A percentile compares a stretch with the other conserved stretches of the same genome.
These are phyloP conservation scores for Furcasterigmium sp. DNA, from an alignment of 2,329 filamentous ascomycete species.

Conservation along the genomic window DNA sequence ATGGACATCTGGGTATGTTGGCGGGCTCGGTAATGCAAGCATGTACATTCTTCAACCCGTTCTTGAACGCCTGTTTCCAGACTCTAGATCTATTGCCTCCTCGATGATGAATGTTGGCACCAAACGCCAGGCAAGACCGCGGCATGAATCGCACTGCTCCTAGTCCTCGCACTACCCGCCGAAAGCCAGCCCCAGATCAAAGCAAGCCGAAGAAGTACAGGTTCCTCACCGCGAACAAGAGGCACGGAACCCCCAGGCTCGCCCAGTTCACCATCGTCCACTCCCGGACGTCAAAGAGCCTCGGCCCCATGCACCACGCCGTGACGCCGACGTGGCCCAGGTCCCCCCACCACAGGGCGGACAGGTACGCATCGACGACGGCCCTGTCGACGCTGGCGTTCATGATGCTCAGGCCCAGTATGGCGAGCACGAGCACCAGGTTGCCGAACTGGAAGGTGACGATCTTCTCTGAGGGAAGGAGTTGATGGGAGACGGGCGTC, in stretches of 20 bases:
- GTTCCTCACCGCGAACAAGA: not conserved
- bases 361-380: not conserved
- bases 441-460: slow-evolving; percentile 1
- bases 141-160: no score
- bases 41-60: no score
- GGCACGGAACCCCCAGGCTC: not conserved
- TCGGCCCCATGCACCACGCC: slow-evolving; percentile 1
- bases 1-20: no score
- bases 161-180: no score
- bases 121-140: no score
- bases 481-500: not conserved
- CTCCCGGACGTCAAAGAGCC: not conserved
- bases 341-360: slow-evolving; percentile 2
- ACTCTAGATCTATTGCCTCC: no score
- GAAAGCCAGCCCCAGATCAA: no score
- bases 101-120: no score
- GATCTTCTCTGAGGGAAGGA: slow-evolving; percentile 1
- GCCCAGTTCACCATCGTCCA: slow-evolving; percentile 2
- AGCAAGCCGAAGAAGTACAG: not conserved
- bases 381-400: not conserved
- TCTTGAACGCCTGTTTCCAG: no score
- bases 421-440: not conserved
- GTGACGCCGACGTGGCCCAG: slow-evolving; percentile 1
- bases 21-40: no score
- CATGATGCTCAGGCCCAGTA: not conserved